Evolutionary conservation across 2,329 filamentous ascomycete species (phyloP), one percentile per base, ranked within the genome.

Genomic region (Apiospora rasikravindrae): DNA sequence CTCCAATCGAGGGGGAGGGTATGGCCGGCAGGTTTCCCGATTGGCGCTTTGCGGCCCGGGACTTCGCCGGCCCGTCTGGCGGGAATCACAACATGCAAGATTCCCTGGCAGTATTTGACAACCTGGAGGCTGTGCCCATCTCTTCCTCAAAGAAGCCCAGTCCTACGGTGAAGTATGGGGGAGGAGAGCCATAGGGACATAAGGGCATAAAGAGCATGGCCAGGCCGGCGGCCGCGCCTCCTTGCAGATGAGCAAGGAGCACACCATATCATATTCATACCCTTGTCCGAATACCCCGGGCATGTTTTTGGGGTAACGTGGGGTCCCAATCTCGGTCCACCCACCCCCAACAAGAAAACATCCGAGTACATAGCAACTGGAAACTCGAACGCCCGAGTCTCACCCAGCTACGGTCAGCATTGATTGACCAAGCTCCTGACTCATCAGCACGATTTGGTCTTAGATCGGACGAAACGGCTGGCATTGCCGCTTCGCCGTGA

Each of bases 1-100:
- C 66, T 33, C 66, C 66, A 47, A 45, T 19, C 16, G 24, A 47
- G 57, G 33, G 19, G 19, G 49, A 64, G 33, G 57, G 33, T 64
- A 33, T 64, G 33, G 57, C 57, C 57, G 57, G 57, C 19, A 64
- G 19, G 4, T 40, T 40, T 64, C 33, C 57, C 57, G 57, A 64
- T 68, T 44, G 44, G 66, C 40, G 40, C 40, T 45, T 44, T 68
- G 16, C 44, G 66, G 44, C 66, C 66, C 44, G 66, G 66, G 64
- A 42, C 11, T 67, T 67, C 64, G 64, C 64, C 64, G 64, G 64
- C 37, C 64, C 64, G 66, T 68, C 42, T 44, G 66, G 19, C 40
- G 66, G 40, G 66, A 47, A 29, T 29, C 66, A n/a, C 57, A 24
- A 64, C 57, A 37, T 64, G 57, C 57, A 40, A 64, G 33, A 64